Conservation (phyloP, 192 early-diverging fungal species). For the Linnemannia elongata region DNA sequence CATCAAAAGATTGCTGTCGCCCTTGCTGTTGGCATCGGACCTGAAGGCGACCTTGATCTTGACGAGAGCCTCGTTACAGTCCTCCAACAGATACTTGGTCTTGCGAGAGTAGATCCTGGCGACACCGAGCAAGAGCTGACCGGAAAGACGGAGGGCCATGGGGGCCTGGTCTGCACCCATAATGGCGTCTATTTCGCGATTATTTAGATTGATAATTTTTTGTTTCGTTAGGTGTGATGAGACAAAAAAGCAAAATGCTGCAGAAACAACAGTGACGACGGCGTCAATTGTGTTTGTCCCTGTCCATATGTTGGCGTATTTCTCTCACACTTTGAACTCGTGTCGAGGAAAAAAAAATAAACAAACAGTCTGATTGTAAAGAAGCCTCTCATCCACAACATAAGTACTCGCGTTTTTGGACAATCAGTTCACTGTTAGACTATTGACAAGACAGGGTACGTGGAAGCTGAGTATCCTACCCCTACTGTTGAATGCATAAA, state of each 20-base stretch:
- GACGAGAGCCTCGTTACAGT: constrained; percentile 95
- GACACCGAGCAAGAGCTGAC: constrained; percentile 96
- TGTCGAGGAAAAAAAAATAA: background rate
- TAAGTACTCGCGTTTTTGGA: background rate
- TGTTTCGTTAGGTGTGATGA: background rate
- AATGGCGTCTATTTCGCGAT: constrained; percentile 75
- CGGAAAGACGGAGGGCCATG: constrained; percentile 94
- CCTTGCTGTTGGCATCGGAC: constrained; percentile 78
- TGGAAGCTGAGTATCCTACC: background rate
- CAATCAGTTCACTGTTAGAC: background rate
- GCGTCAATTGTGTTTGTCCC: constrained; percentile 13
- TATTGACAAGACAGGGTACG: background rate
- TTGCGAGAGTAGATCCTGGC: constrained; percentile 97
- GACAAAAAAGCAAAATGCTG: background rate
- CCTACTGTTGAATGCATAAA: background rate
- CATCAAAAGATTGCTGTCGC: constrained; percentile 60
- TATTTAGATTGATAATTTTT: constrained; percentile 5
- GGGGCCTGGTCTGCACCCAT: constrained; percentile 85
- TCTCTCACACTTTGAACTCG: background rate
- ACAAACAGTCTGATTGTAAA: background rate
- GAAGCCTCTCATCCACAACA: background rate
- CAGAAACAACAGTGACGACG: background rate
- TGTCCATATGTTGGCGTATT: background rate
- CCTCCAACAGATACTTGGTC: constrained; percentile 95
- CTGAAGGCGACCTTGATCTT: constrained; percentile 91